Evolutionary conservation across 768 basidiomycete species (phyloP).

Genomic region (Lanmaoa rubissima): DNA sequence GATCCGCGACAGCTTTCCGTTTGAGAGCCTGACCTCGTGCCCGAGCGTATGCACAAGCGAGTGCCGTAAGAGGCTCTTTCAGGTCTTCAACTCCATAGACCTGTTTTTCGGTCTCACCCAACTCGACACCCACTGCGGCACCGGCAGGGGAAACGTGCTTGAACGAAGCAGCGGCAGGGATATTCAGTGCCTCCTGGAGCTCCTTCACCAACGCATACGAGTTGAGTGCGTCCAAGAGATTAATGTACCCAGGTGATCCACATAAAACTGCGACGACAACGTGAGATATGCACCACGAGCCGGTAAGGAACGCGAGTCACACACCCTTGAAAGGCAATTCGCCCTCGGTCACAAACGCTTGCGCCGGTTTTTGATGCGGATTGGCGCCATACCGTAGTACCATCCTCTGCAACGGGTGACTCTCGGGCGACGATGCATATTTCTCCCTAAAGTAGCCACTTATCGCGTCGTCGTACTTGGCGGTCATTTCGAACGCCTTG

Average conservation of each 20-base stretch:
- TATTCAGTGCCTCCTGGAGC: slow-evolving; percentile 77
- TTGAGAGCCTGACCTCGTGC: slow-evolving; percentile 67
- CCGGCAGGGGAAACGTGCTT: slow-evolving; percentile 99
- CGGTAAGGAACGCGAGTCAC: background rate
- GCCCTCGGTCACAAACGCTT: slow-evolving; percentile 88
- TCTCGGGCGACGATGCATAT: slow-evolving; percentile 86
- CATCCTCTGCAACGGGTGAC: slow-evolving; percentile 76
- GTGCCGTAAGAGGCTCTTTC: slow-evolving; percentile 82
- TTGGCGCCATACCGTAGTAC: slow-evolving; percentile 94
- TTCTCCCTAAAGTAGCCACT: slow-evolving; percentile 95
- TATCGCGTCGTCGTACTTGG: slow-evolving; percentile 93
- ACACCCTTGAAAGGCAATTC: slow-evolving; percentile 92
- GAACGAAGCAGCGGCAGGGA: slow-evolving; percentile 98
- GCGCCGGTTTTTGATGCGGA: slow-evolving; percentile 98
- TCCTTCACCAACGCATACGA: slow-evolving; percentile 96
- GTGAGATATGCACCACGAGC: background rate
- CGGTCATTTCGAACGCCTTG: slow-evolving; percentile 97
- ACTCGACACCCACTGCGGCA: slow-evolving; percentile 84
- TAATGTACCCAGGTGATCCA: slow-evolving; percentile 98
- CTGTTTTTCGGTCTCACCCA: slow-evolving; percentile 82
- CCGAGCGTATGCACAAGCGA: slow-evolving; percentile 93
- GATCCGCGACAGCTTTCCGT: background rate
- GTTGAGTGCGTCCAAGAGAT: slow-evolving; percentile 95
- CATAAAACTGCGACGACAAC: slow-evolving; percentile 58
- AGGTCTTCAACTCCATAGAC: slow-evolving; percentile 97